A percentile compares a stretch with the other conserved stretches of the same genome.
Conservation (phyloP, 306 rosid genomes). For the Vicia faba region DNA sequence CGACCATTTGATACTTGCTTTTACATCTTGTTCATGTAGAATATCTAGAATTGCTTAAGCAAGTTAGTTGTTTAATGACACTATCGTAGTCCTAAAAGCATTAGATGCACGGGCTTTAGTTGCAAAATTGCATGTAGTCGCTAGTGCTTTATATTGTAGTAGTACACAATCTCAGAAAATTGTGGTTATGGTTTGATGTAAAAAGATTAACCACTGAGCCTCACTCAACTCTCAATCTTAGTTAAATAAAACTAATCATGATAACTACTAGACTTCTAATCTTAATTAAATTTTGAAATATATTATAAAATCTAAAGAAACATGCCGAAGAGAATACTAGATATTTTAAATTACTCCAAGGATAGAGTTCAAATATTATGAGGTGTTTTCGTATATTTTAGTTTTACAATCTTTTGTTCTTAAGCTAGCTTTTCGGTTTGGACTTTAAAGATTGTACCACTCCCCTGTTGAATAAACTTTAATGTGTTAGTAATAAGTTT, state of each 20-base stretch:
- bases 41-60: too few species aligned
- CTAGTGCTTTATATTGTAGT: too few species aligned
- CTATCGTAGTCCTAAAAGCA: too few species aligned
- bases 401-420: neutral
- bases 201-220: neutral
- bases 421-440: constrained; percentile 8
- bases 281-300: neutral
- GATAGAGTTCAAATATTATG: neutral
- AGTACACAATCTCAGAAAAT: too few species aligned
- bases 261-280: neutral
- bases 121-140: too few species aligned
- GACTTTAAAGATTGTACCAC: neutral
- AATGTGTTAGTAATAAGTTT: too few species aligned
- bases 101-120: too few species aligned
- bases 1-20: too few species aligned
- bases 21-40: too few species aligned
- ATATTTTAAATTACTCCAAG: neutral
- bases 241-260: neutral
- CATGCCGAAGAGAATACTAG: neutral
- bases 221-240: neutral
- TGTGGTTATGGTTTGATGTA: constrained; percentile 6
- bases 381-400: constrained; percentile 2
- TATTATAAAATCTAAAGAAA: neutral
- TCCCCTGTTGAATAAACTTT: too few species aligned
- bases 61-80: too few species aligned